Base-by-base conservation (phyloP, 176 grass and related monocot species). In the Paspalum notatum region DNA sequence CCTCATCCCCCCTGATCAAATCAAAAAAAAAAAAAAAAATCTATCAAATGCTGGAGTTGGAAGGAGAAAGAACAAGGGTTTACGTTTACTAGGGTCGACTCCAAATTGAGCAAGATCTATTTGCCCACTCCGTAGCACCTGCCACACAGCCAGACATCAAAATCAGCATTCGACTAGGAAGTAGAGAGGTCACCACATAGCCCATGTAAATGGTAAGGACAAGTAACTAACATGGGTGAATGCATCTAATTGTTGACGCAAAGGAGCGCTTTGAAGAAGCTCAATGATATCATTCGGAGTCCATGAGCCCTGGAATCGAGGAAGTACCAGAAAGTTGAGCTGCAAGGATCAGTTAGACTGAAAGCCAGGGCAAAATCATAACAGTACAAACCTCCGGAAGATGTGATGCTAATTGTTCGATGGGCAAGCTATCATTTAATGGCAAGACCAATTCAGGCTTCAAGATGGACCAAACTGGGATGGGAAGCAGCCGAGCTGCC, bases 101-200 rank as follows among this genome's bases (percentile, higher is more conserved):
- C 90, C 96, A 84, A 99, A 99, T 82, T 99, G 96, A 48, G 79
- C 84, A 70, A 95, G 82, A 83, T 99, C 92, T 76, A 99, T 89
- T 72, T 99, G 96, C 14, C 96, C 96, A 49, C 90, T 93, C 47
- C 92, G 86, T 57, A 98, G 90, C 76, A 98, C 95, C 92, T 95
- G 75, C 38, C 72, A 83, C 69, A 71, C 25, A 85, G 24, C 40
- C 20, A 67, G 88, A 75, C 67, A 84, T 52, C 45, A 70, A 53
- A 56, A 62, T 86, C 26, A 89, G 22, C 16, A 69, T 39, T 32
- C 42, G 45, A 79, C 59, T 58, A 40, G 52, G 54, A 76, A 17
- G 38, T 55, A 66, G 7, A 7, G 57, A 72, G 15, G 55, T n/a
- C 62, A 48, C 43, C 15, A 20, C 7, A 44, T 22, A 71, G 46